Evolutionary conservation across 129 eudicot genomes (phyloP), one percentile per base, ranked within the genome.

Genomic region (Centella asiatica): DNA sequence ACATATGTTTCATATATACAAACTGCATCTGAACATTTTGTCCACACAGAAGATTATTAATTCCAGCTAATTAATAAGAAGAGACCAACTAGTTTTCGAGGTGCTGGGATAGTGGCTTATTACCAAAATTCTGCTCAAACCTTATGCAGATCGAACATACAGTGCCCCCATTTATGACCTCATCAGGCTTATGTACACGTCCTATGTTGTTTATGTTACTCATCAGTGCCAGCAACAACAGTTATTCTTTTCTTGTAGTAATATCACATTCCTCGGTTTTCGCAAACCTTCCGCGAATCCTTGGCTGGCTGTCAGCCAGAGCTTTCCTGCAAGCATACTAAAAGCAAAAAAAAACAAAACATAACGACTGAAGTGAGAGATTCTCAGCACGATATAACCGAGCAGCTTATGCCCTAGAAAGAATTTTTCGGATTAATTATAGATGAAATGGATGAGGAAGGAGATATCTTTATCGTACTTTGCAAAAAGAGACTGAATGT

Each of bases 271-370:
- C 88, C 19, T 88, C 96, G 1, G 92, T 93, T 75, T 73, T 93
- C 12, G 99, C 99, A 76, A 93, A 93, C 81, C 99, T 80, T 75
- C 99, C 99, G 10, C 96, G 84, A 74, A 93, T 72, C 71, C 99
- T 85, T 28, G 99, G 99, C 73, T 93, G 99, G 77, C 85, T 93
- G 73, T 93, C 99, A 0, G 99, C 99, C 39, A 93, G 74, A 13
- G 95, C 96, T 85, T 93, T 93, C 89, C 99, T 82, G 95, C 99
- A 93, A 26, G 99, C 99, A 78, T 93, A 93, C 99, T 93, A 92
- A 60, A 54, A 40, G 24, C 57, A 32, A 67, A 64, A 26, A 24
- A 65, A 66, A n/a, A 25, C 46, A 69, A 59, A 63, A 50, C 4
- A 3, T 14, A 6, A 20, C 4, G n/a, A 17, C 8, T 29, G 1